Conservation (phyloP, 805 yeast species). For the Candida multigemmis region DNA sequence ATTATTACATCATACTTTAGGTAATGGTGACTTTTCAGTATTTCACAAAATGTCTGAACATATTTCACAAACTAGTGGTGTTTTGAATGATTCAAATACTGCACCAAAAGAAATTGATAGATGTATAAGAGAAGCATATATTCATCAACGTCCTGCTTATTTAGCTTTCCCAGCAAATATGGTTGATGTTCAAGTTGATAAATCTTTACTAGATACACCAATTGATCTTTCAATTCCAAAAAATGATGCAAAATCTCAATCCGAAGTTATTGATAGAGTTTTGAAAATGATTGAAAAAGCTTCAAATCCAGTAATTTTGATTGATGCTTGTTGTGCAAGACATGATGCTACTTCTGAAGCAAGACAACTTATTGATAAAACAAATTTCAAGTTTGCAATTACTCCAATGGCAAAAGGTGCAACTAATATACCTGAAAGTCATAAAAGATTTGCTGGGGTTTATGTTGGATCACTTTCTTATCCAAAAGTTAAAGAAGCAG, state of each 20-base stretch:
- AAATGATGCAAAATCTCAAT: constrained; percentile 28
- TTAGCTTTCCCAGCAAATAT: constrained; percentile 77
- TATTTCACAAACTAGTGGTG: constrained; percentile 59
- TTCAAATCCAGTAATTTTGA: constrained; percentile 63
- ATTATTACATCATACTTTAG: constrained; percentile 33
- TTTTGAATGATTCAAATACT: constrained; percentile 50
- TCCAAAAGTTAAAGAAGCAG: constrained; percentile 7
- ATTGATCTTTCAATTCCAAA: constrained; percentile 38
- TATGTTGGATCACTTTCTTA: constrained; percentile 73
- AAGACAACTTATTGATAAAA: constrained; percentile 47
- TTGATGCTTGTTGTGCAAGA: constrained; percentile 83
- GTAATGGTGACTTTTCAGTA: constrained; percentile 36
- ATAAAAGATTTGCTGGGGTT: constrained; percentile 73
- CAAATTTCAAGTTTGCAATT: constrained; percentile 74
- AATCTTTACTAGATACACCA: constrained; percentile 49
- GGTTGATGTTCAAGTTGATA: constrained; percentile 56
- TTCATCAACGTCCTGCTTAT: constrained; percentile 74
- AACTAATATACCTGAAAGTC: constrained; percentile 49
- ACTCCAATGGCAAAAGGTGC: constrained; percentile 90
- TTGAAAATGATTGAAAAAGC: constrained; percentile 47
- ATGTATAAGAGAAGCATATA: constrained; percentile 62
- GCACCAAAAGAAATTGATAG: constrained; percentile 71
- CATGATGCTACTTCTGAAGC: constrained; percentile 64
- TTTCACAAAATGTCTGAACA: constrained; percentile 72
- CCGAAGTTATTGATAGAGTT: constrained; percentile 29